A percentile compares a stretch with the other conserved stretches of the same genome.
These are phyloP conservation scores for Acarospora socialis DNA, from an alignment of 2,329 filamentous ascomycete species.

Conservation along the genomic window DNA sequence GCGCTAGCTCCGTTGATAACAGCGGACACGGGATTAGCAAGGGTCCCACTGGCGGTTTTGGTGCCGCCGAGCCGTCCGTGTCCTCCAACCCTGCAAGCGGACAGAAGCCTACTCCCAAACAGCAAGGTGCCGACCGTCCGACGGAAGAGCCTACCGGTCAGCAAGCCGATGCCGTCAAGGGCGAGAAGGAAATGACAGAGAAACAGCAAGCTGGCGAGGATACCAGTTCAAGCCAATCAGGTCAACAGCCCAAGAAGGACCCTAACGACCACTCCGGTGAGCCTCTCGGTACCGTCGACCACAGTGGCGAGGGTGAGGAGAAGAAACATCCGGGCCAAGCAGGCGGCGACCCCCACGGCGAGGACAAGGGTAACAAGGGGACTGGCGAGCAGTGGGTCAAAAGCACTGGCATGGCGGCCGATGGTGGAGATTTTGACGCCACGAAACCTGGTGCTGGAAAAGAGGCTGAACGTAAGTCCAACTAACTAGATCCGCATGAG, in stretches of 20 bases:
- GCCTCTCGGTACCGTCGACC: constrained; percentile 8
- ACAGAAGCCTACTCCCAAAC: constrained; percentile 16
- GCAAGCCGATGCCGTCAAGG: constrained; percentile 15
- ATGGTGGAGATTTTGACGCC: constrained; percentile 38
- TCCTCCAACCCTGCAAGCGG: constrained; percentile 15
- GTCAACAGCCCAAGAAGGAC: constrained; percentile 10
- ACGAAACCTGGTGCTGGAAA: constrained; percentile 46
- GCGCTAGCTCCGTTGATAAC: background rate
- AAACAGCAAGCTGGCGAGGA: constrained; percentile 9
- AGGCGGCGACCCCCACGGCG: too few species aligned
- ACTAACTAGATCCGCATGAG: too few species aligned
- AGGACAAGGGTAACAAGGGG: constrained; percentile 26
- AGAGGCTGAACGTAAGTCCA: constrained; percentile 49
- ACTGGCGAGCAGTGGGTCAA: constrained; percentile 45
- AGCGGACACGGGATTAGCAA: background rate
- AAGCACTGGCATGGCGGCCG: constrained; percentile 43
- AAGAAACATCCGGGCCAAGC: constrained; percentile 13
- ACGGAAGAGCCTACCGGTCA: constrained; percentile 16
- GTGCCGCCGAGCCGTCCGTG: constrained; percentile 14
- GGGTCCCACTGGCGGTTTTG: background rate
- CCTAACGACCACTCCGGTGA: constrained; percentile 18
- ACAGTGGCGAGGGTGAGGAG: constrained; percentile 12
- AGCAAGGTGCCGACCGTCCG: constrained; percentile 24
- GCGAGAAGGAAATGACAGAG: constrained; percentile 18
- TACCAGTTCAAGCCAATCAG: constrained; percentile 8